These are phyloP conservation scores for Fusarium stilboides DNA, from an alignment of 2,329 filamentous ascomycete genomes.

Conservation along the genomic window DNA sequence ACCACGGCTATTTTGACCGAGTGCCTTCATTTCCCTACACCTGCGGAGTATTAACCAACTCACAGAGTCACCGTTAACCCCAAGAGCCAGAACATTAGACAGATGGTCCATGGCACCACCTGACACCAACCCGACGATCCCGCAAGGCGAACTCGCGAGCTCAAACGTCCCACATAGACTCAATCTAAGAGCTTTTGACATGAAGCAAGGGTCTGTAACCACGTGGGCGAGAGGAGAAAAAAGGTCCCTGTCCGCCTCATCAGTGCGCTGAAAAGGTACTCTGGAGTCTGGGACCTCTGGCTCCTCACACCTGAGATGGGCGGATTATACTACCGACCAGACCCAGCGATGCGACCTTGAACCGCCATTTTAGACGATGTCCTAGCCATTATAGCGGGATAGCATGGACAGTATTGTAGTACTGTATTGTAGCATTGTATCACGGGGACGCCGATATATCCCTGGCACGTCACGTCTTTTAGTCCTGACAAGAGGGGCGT, in stretches of 20 bases:
- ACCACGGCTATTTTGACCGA: neutral
- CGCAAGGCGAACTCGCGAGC: slow-evolving; percentile 12
- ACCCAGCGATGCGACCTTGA: slow-evolving; percentile 13
- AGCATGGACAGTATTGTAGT: slow-evolving; percentile 22
- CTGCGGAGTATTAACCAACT: neutral
- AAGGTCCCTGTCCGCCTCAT: slow-evolving; percentile 13
- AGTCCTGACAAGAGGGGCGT: slow-evolving; percentile 25
- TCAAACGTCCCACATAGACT: slow-evolving; percentile 3
- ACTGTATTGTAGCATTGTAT: slow-evolving; percentile 18
- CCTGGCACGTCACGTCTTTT: slow-evolving; percentile 13
- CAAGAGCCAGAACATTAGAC: neutral
- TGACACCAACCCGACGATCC: slow-evolving; percentile 17
- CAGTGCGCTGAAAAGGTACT: neutral
- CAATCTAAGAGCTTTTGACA: slow-evolving; percentile 21
- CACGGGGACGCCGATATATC: slow-evolving; percentile 28
- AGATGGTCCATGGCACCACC: slow-evolving; percentile 20
- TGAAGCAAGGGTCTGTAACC: slow-evolving; percentile 28
- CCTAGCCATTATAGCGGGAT: slow-evolving; percentile 7
- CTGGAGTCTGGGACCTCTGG: neutral
- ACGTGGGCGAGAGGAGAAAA: slow-evolving; percentile 22
- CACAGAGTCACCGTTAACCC: slow-evolving; percentile 12
- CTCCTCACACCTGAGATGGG: slow-evolving; percentile 3
- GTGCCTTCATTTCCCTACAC: neutral
- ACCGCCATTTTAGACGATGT: neutral
- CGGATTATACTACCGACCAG: slow-evolving; percentile 10